Evolutionary conservation across 805 yeast genomes (phyloP), one percentile per base, ranked within the genome.

Genomic region (Kurtzmaniella fragi): DNA sequence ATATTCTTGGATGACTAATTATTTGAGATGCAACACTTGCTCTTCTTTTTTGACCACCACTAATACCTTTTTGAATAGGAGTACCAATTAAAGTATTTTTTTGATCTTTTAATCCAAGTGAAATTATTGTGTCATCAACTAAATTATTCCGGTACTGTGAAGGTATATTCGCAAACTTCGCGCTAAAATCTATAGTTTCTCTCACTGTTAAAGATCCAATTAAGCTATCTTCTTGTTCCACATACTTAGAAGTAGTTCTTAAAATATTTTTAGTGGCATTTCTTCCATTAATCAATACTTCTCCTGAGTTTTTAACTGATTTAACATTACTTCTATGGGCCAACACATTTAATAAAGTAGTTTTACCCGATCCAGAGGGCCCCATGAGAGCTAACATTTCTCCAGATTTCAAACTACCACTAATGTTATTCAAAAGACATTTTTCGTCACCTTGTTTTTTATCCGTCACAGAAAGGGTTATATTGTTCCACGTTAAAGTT

Each of bases 11-110:
- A 40, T 78, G 78, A 42, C 81, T 78, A 31, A 88, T 61, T 27
- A 88, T 62, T 54, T 87, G 95, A 32, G 84, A 74, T 2, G 90
- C 91, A 57, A 88, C 84, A 0, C 91, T 81, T 0, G 87, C 82
- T 47, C 95, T 70, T 50, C 95, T 71, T 54, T 84, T 85, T 54
- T 88, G 95, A 41, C 59, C 73, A 1, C 73, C 73, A 12, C 67
- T 59, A 13, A 67, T 63, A 1, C 73, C 73, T 38, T 68, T 68
- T 57, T 51, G 16, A 43, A 42, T 13, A 56, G 67, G 1, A 61
- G 53, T 1, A 73, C 73, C 95, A 86, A 42, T 83, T 88, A 39
- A 62, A 62, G 37, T 87, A 66, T 0, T 93, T 95, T 59, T 77
- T 76, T 42, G n/a, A n/a, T 73, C 75, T n/a, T 75, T 50, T 31